Evolutionary conservation across 495 filamentous ascomycete species (phyloP).

Genomic region (Tuber umbilicatum): DNA sequence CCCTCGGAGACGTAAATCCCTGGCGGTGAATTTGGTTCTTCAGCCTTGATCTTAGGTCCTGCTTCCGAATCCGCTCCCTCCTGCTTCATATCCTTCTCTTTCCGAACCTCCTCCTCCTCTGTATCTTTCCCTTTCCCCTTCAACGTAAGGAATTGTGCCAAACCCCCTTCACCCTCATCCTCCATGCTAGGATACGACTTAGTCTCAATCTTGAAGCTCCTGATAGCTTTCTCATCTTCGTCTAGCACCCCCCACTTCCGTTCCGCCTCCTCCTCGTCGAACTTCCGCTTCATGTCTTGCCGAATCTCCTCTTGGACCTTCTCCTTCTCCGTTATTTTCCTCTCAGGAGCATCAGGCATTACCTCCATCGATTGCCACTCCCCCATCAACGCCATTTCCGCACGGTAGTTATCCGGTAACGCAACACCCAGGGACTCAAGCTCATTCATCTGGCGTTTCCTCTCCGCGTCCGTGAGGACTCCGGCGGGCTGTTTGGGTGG

Average conservation of each 20-base stretch:
- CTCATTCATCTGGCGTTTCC: slow-evolving; percentile 79
- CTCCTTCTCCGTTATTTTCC: slow-evolving; percentile 33
- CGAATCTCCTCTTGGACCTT: slow-evolving; percentile 48
- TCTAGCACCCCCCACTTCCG: slow-evolving; percentile 58
- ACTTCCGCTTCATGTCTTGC: slow-evolving; percentile 65
- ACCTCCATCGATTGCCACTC: slow-evolving; percentile 64
- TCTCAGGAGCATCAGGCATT: slow-evolving; percentile 41
- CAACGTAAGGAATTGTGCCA: slow-evolving; percentile 58
- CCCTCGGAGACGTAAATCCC: slow-evolving; percentile 28
- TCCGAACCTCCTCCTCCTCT: slow-evolving; percentile 38
- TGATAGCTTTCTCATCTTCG: slow-evolving; percentile 56
- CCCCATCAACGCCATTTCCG: slow-evolving; percentile 79
- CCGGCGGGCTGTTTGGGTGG: slow-evolving; percentile 14
- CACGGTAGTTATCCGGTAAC: slow-evolving; percentile 70
- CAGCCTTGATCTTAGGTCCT: slow-evolving; percentile 43
- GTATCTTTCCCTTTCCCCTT: slow-evolving; percentile 41
- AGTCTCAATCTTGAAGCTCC: slow-evolving; percentile 52
- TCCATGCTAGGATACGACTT: slow-evolving; percentile 56
- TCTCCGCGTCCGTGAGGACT: slow-evolving; percentile 56
- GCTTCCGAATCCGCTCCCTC: slow-evolving; percentile 18
- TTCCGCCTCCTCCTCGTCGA: slow-evolving; percentile 52
- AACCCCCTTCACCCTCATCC: slow-evolving; percentile 53
- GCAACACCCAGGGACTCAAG: slow-evolving; percentile 79
- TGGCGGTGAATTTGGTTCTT: slow-evolving; percentile 33
- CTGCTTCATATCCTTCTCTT: slow-evolving; percentile 20